Evolutionary conservation across 2,329 filamentous ascomycete genomes (phyloP), one percentile per base, ranked within the genome.

Genomic region (Endocalyx cinctus): DNA sequence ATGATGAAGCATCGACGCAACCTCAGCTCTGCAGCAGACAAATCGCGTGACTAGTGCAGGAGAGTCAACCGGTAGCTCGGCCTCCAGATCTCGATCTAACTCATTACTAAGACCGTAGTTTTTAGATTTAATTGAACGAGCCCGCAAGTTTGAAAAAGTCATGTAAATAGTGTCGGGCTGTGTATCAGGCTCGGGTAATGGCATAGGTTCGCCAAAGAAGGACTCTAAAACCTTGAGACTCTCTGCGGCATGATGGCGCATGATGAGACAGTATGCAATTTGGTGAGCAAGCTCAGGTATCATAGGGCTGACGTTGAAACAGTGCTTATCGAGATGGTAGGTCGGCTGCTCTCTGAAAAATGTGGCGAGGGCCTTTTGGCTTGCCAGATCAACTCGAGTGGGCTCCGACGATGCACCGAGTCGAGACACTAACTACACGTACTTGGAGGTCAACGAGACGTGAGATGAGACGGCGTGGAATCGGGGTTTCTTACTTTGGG

Each of bases 21-120:
- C 31, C 13, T 43, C 5, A 1, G 41, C 41, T 33, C 33, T 41
- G 27, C 33, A 41, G 13, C 38, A 41, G 19, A 42, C 23, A 15
- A 42, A 18, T 26, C 33, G 34, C 32, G 37, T 25, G 16, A 37
- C 22, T 25, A 32, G 35, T 14, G 31, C 37, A 37, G 37, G 31
- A 10, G 29, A 42, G 28, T 37, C 31, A 19, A 37, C 6, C 25
- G 29, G 31, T 4, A 39, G 17, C 22, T 33, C 33, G 17, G 29
- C 23, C 23, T 39, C 12, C n/a, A 35, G 33, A 14, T 34, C 27
- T n/a, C 20, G 31, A 33, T 31, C 28, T 17, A 33, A 17, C 17
- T 11, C 19, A 33, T 17, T 11, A 37, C 11, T 29, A 33, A 15
- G 14, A 25, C 20, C 17, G 29, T 6, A 19, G 22, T 18, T 15